Evolutionary conservation across 2,329 filamentous ascomycete species (phyloP).

Genomic region (Apiospora phragmitis): DNA sequence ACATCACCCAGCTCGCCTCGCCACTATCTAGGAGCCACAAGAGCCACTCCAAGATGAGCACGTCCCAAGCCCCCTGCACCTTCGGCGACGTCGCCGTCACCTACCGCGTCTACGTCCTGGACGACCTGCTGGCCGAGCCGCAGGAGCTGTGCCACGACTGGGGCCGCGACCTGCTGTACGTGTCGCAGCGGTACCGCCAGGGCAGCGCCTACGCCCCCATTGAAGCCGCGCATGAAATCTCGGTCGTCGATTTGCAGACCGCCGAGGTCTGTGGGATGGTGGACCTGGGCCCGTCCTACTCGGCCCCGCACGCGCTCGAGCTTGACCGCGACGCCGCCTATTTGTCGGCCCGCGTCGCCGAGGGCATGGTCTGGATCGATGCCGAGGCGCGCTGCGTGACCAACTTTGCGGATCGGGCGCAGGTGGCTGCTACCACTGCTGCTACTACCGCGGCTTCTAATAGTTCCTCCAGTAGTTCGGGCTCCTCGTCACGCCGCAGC

Average conservation of each 20-base stretch:
- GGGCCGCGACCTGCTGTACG: constrained; percentile 25
- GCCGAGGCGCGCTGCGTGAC: constrained; percentile 20
- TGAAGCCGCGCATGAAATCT: constrained; percentile 23
- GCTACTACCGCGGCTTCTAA: too few relatives aligned
- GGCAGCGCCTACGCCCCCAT: constrained; percentile 26
- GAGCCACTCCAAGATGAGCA: background rate
- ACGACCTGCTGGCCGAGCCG: constrained; percentile 29
- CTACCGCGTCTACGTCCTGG: constrained; percentile 28
- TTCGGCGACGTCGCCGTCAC: constrained; percentile 26
- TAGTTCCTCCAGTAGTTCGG: background rate
- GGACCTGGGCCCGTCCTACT: constrained; percentile 22
- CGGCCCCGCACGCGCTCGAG: constrained; percentile 26
- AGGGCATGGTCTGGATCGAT: constrained; percentile 26
- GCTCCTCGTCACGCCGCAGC: background rate
- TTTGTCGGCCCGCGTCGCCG: constrained; percentile 23
- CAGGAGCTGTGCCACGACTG: constrained; percentile 29
- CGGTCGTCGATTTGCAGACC: constrained; percentile 23
- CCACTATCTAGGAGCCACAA: background rate
- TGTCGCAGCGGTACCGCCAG: constrained; percentile 26
- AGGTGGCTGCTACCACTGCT: constrained; percentile 13
- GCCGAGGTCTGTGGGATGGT: constrained; percentile 20
- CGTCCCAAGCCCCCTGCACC: constrained; percentile 19
- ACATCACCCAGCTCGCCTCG: background rate
- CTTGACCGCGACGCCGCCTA: constrained; percentile 23
- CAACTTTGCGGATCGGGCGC: constrained; percentile 19